These are phyloP conservation scores for Sclerotinia spermophila DNA, from an alignment of 2,329 filamentous ascomycete genomes.

Conservation along the genomic window DNA sequence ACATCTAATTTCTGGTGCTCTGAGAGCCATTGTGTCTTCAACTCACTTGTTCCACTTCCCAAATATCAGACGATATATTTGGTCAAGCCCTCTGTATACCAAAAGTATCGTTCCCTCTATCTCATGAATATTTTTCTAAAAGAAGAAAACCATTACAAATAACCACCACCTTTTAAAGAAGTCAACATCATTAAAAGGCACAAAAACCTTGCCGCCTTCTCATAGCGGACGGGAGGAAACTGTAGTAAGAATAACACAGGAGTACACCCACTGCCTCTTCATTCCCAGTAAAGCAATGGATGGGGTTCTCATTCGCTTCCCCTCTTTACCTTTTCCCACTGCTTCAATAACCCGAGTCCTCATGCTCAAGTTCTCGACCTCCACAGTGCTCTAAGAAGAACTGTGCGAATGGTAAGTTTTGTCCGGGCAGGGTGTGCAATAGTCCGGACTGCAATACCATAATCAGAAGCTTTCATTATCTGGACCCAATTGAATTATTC, in stretches of 20 bases:
- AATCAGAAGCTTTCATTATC: too few relatives aligned
- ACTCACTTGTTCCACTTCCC: not conserved
- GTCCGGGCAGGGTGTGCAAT: too few relatives aligned
- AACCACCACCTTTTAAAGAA: not conserved
- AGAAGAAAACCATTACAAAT: too few relatives aligned
- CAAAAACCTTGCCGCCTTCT: not conserved
- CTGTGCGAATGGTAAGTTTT: too few relatives aligned
- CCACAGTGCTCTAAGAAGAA: too few relatives aligned
- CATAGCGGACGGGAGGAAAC: not conserved
- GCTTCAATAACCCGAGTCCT: not conserved
- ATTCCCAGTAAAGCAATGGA: not conserved
- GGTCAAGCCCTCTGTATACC: not conserved
- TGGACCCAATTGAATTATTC: too few relatives aligned
- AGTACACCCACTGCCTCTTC: not conserved
- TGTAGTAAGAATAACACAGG: not conserved
- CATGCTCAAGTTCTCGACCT: too few relatives aligned
- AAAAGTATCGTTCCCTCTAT: not conserved
- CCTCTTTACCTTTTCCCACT: not conserved
- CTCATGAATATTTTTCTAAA: not conserved
- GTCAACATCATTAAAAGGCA: not conserved
- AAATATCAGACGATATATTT: not conserved
- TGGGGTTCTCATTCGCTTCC: not conserved
- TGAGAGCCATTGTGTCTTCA: not conserved
- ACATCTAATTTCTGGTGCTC: not conserved
- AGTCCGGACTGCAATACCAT: too few relatives aligned